These are phyloP conservation scores for Eucalyptus tenuipes DNA, from an alignment of 345 rosid genomes.

Conservation along the genomic window DNA sequence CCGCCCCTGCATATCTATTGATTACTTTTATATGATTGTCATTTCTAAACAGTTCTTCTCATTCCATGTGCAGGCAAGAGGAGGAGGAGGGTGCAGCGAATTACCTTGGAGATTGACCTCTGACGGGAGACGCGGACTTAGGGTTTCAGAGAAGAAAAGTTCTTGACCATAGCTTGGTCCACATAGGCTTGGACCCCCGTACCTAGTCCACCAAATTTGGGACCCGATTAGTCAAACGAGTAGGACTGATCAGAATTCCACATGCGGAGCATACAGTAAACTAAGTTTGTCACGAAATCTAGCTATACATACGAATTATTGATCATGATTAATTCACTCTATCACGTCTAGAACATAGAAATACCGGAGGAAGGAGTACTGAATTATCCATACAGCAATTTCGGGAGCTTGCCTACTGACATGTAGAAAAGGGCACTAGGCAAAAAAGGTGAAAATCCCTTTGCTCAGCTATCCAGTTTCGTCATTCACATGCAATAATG, in stretches of 20 bases:
- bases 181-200: background rate
- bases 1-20: background rate
- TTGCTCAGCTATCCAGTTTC: background rate
- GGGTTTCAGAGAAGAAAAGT: background rate
- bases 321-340: background rate
- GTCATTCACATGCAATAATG: background rate
- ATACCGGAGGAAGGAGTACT: background rate
- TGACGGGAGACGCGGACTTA: background rate
- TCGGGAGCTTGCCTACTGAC: background rate
- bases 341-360: background rate
- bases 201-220: background rate
- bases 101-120: background rate
- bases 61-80: background rate
- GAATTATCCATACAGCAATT: background rate
- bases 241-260: background rate
- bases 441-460: background rate
- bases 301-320: background rate
- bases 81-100: background rate
- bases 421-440: background rate
- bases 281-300: background rate
- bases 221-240: background rate
- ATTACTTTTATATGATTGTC: background rate
- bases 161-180: background rate
- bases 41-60: background rate
- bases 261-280: background rate